These are phyloP conservation scores for Globisporangium okanoganense DNA, from an alignment of 352 stramenopile species.

Conservation along the genomic window DNA sequence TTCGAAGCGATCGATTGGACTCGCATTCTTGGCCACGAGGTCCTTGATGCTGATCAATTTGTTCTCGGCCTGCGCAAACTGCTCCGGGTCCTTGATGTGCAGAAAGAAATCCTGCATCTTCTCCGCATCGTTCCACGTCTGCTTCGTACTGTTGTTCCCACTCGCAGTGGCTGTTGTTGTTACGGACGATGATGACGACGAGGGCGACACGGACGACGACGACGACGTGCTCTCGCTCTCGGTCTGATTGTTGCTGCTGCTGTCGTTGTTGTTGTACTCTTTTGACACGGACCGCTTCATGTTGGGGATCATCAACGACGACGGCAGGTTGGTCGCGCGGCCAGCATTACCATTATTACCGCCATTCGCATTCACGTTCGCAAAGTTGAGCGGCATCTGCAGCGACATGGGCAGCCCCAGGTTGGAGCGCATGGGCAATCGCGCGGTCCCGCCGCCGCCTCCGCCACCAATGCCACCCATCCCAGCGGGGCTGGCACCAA, in stretches of 20 bases:
- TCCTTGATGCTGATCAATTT: conserved; percentile 64
- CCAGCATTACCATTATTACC: no score
- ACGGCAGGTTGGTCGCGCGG: not conserved
- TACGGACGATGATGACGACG: conserved; percentile 5
- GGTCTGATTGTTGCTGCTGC: not conserved
- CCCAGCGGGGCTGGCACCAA: conserved; percentile 9
- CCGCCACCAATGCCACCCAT: not conserved
- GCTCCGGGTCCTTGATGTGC: conserved; percentile 36
- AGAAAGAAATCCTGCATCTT: conserved; percentile 59
- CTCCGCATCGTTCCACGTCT: conserved; percentile 39
- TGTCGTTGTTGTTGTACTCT: not conserved
- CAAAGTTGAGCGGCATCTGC: conserved; percentile 19
- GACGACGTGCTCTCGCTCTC: conserved; percentile 17
- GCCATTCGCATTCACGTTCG: conserved; percentile 1
- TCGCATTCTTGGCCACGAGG: conserved; percentile 31
- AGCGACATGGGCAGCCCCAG: conserved; percentile 17
- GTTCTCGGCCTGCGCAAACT: conserved; percentile 29
- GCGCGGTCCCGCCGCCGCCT: not conserved
- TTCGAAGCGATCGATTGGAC: conserved; percentile 13
- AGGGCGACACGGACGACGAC: conserved; percentile 9
- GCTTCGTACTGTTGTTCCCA: not conserved
- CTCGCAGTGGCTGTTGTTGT: not conserved
- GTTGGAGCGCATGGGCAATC: conserved; percentile 16
- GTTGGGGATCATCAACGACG: conserved; percentile 14
- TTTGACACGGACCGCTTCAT: conserved; percentile 13